Percentiles rank a stretch among this genome's conserved stretches.
These are phyloP conservation scores for Macrophomina tecta DNA, from an alignment of 2,329 filamentous ascomycete genomes.

Conservation along the genomic window DNA sequence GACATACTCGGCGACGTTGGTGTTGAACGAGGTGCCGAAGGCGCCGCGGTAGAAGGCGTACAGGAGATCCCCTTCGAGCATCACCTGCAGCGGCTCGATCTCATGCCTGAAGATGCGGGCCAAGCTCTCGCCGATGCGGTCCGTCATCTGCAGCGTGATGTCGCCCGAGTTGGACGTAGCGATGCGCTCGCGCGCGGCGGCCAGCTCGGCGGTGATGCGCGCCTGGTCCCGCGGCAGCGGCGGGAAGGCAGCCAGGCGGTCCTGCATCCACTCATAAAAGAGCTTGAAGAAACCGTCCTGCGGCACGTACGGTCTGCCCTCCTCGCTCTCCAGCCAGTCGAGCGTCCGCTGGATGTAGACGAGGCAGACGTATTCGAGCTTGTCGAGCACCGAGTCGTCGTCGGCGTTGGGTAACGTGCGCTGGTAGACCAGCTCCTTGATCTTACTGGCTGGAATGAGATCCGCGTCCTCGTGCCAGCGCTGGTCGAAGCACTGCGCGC, in stretches of 20 bases:
- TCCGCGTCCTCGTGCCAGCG: constrained; percentile 6
- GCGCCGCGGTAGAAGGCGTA: constrained; percentile 16
- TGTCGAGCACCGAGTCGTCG: constrained; percentile 13
- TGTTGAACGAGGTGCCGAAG: constrained; percentile 1
- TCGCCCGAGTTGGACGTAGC: constrained; percentile 12
- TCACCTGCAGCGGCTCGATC: constrained; percentile 11
- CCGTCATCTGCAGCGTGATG: constrained; percentile 10
- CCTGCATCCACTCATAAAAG: constrained; percentile 14
- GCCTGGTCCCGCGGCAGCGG: neutral
- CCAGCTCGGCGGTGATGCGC: neutral
- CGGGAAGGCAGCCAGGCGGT: neutral
- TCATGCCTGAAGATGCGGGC: neutral
- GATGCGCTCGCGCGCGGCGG: neutral
- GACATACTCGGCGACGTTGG: constrained; percentile 19
- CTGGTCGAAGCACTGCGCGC: constrained; percentile 12
- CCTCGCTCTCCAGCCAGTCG: neutral
- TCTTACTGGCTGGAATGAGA: neutral
- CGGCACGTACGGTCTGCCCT: constrained; percentile 1
- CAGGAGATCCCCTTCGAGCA: constrained; percentile 14
- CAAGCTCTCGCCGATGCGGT: neutral
- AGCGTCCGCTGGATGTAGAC: constrained; percentile 3
- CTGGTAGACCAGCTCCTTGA: constrained; percentile 15
- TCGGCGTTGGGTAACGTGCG: constrained; percentile 1
- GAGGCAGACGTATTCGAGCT: constrained; percentile 17
- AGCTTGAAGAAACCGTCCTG: constrained; percentile 7